These are phyloP conservation scores for Marasmius sp. DNA, from an alignment of 1,284 basidiomycete genomes.

Conservation along the genomic window DNA sequence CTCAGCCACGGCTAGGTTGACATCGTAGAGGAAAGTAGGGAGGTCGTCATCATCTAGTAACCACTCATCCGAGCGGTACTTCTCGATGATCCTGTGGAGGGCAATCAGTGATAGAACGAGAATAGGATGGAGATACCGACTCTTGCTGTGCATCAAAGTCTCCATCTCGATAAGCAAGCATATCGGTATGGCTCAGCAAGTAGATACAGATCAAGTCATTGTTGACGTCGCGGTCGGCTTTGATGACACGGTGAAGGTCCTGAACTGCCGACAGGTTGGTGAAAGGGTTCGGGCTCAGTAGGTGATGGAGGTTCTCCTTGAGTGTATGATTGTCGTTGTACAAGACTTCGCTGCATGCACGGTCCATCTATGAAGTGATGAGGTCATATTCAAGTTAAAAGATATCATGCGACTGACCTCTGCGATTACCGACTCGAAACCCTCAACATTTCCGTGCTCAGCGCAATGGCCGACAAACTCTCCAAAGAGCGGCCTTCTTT, in stretches of 20 bases:
- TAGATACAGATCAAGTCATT: not conserved
- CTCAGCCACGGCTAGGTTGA: not conserved
- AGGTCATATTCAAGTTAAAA: not conserved
- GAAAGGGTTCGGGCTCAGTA: not conserved
- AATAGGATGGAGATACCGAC: not conserved
- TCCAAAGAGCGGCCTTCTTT: too few species aligned
- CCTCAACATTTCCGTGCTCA: too few species aligned
- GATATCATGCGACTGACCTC: not conserved
- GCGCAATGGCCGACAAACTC: too few species aligned
- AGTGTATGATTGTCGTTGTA: not conserved
- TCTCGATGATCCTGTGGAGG: not conserved
- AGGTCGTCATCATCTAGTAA: not conserved
- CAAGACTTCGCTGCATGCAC: not conserved
- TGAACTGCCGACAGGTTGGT: not conserved
- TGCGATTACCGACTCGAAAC: not conserved
- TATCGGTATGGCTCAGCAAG: not conserved
- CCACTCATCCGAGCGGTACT: not conserved
- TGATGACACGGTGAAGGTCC: conserved; percentile 38
- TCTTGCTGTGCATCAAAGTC: not conserved
- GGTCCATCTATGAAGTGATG: not conserved
- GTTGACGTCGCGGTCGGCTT: conserved; percentile 41
- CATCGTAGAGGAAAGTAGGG: not conserved
- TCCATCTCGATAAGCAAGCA: not conserved
- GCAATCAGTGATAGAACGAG: not conserved
- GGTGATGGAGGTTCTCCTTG: not conserved